phyloP scores from a whole-genome alignment of 2,329 filamentous ascomycete genomes.

The Cladobotryum protrusum region DNA sequence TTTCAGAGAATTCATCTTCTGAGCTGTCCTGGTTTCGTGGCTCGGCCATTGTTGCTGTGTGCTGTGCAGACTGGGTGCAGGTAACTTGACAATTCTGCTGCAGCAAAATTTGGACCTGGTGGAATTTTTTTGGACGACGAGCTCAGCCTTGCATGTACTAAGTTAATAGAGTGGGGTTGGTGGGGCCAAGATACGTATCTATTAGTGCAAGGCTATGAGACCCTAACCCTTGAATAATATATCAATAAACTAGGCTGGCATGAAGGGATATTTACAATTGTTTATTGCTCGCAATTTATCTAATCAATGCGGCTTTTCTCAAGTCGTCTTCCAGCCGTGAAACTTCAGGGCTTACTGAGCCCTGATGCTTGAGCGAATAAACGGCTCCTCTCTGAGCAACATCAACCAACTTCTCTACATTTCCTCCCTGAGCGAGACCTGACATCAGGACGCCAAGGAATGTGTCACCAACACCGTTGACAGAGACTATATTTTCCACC shows the following conservation, averaged over 20 bases:
- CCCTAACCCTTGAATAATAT: constrained; percentile 12
- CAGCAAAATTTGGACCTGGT: constrained; percentile 16
- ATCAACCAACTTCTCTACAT: constrained; percentile 58
- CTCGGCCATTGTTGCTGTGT: constrained; percentile 24
- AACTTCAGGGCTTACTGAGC: constrained; percentile 62
- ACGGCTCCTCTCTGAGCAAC: constrained; percentile 78
- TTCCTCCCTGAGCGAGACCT: constrained; percentile 58
- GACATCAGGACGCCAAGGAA: constrained; percentile 82
- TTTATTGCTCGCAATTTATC: not conserved
- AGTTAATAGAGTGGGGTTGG: constrained; percentile 9
- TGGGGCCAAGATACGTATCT: constrained; percentile 1
- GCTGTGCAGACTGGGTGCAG: not conserved
- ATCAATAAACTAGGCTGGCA: not conserved
- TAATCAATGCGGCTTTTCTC: constrained; percentile 16
- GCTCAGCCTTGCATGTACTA: constrained; percentile 24
- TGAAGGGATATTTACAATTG: not conserved
- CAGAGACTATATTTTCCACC: constrained; percentile 70
- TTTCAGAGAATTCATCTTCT: constrained; percentile 24
- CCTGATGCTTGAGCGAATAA: constrained; percentile 66
- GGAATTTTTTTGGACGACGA: constrained; percentile 27
- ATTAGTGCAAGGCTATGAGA: constrained; percentile 16
- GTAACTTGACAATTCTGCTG: constrained; percentile 1
- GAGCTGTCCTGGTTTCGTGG: constrained; percentile 24
- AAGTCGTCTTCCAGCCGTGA: constrained; percentile 39
- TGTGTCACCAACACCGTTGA: constrained; percentile 93